Evolutionary conservation across 148 eudicot genomes (phyloP).

Genomic region (Cornus controversa): DNA sequence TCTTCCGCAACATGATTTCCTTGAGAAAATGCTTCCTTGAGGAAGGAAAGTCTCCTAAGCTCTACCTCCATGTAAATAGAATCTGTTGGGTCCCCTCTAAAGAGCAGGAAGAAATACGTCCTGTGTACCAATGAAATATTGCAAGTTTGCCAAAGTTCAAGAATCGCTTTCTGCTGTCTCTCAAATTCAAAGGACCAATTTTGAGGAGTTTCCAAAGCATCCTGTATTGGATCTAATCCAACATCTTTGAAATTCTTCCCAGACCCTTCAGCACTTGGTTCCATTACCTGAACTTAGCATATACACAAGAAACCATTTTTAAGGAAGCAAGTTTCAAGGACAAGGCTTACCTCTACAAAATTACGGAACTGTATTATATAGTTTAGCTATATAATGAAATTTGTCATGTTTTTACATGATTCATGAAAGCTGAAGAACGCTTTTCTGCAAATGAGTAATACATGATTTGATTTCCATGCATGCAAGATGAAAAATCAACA

Average conservation of each 20-base stretch:
- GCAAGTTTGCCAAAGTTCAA: constrained; percentile 76
- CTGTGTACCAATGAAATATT: constrained; percentile 71
- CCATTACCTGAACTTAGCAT: constrained; percentile 33
- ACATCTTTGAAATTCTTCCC: constrained; percentile 42
- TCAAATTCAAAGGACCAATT: constrained; percentile 56
- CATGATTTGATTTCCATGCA: background rate
- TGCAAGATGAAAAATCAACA: background rate
- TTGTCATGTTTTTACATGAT: background rate
- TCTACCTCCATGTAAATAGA: constrained; percentile 86
- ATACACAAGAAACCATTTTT: constrained; percentile 2
- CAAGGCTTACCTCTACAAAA: background rate
- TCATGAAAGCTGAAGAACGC: background rate
- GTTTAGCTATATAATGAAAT: background rate
- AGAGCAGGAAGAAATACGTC: constrained; percentile 77
- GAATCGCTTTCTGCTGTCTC: constrained; percentile 46
- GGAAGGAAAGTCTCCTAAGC: constrained; percentile 66
- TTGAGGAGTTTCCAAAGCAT: constrained; percentile 25
- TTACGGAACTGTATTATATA: background rate
- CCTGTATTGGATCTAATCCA: constrained; percentile 45
- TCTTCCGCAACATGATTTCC: constrained; percentile 38
- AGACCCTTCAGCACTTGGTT: constrained; percentile 24
- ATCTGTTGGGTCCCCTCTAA: constrained; percentile 64
- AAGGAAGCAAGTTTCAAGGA: background rate
- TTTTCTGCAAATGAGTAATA: too few relatives aligned
- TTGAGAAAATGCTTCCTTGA: constrained; percentile 49